Evolutionary conservation across 441 rosid species (phyloP), one percentile per base, ranked within the genome.

Genomic region (Jatropha podagrica): DNA sequence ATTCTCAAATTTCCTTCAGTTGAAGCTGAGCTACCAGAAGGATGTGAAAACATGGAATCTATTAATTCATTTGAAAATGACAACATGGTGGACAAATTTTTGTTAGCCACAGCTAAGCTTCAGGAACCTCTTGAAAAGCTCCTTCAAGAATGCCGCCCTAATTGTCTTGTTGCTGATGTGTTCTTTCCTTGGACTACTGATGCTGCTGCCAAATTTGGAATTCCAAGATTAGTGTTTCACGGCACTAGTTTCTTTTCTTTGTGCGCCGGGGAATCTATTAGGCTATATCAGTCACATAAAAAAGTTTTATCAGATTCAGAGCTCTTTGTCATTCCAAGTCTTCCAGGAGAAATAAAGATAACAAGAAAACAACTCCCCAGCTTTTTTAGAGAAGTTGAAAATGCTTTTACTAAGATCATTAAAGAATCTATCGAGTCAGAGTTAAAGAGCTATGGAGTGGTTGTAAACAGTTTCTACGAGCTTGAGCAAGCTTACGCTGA

Each of bases 401-500:
- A 58, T 0, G 77, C 64, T 2, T 27, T 85, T 3, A 20, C 61
- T 68, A 38, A 74, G 76, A 38, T 74, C 23, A 5, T 79, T 40
- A 67, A 80, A 78, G 81, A 7, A 17, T 61, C 55, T 1, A 51
- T 1, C 0, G 81, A 7, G 15, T 65, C 59, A 0, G 76, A 67
- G 56, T 0, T 51, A 5, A 80, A 13, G 65, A 85, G 89, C 86
- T 91, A 66, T 66, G 92, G 91, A 40, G 79, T 82, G 17, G 49
- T 89, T 54, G 77, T 88, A 71, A 91, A 89, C 79, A 91, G 92
- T 64, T 87, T 86, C 81, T 84, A 88, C 51, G 92, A 89, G 82
- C 86, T 89, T 3, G 94, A 89, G 61, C 75, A 87, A 0, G 61
- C n/a, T 26, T 91, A 88, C 42, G 87, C 81, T 59, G 92, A 86